Percentiles rank a stretch among this genome's conserved stretches.
Conservation (phyloP, 179 eudicot species). For the Monotropa hypopitys region DNA sequence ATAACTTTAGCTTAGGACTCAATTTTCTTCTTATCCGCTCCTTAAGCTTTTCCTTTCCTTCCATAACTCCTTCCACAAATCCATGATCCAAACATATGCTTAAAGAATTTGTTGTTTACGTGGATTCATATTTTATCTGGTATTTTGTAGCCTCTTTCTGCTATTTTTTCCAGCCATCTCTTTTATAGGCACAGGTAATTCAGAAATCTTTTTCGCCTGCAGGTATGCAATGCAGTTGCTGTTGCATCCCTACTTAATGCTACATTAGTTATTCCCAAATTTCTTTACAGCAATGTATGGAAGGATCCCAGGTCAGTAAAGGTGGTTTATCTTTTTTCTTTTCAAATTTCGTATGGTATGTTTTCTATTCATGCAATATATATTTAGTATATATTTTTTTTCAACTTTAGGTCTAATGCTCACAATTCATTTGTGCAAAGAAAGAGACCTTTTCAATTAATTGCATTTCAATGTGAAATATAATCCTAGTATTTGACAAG, state of each 20-base stretch:
- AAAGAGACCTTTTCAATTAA: background rate
- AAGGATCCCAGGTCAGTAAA: conserved; percentile 62
- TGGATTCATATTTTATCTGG: background rate
- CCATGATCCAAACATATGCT: background rate
- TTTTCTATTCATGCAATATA: background rate
- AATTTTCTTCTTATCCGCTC: background rate
- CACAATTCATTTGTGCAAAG: background rate
- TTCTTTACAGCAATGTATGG: conserved; percentile 94
- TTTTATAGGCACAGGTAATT: background rate
- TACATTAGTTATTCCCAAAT: conserved; percentile 74
- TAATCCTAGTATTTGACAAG: no score
- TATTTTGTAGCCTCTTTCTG: background rate
- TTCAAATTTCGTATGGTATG: background rate
- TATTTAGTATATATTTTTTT: background rate
- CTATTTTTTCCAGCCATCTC: background rate
- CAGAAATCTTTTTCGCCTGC: conserved; percentile 13
- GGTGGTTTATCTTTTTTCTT: background rate
- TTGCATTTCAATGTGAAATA: no score
- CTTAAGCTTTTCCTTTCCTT: background rate
- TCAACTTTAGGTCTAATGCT: background rate
- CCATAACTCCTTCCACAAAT: background rate
- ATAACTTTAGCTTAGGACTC: background rate
- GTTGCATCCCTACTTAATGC: conserved; percentile 86
- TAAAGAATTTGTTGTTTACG: background rate
- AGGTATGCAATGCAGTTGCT: conserved; percentile 98